These are phyloP conservation scores for Parachlorella kessleri DNA, from an alignment of 139 green algal species.

Conservation along the genomic window DNA sequence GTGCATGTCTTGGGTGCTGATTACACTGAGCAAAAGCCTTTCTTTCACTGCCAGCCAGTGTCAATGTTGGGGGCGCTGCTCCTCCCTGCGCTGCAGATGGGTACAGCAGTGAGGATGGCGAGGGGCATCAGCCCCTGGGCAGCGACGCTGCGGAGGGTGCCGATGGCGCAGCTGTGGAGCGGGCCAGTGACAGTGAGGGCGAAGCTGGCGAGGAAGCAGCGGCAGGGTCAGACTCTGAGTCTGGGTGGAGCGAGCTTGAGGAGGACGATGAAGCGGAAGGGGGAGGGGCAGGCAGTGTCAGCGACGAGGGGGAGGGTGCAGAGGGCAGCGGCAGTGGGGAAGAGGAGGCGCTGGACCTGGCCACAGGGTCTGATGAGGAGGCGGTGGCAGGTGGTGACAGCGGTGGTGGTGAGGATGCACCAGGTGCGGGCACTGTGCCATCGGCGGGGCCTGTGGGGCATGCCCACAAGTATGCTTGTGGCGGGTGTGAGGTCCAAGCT, in stretches of 20 bases:
- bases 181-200: conserved; percentile 5
- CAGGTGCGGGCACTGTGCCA: not conserved
- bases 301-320: conserved; percentile 40
- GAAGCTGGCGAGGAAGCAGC: conserved; percentile 30
- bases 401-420: conserved; percentile 7
- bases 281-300: not conserved
- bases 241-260: conserved; percentile 8
- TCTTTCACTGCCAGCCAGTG: too few species aligned
- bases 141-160: conserved; percentile 28
- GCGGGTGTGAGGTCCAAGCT: too few species aligned
- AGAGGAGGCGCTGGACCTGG: conserved; percentile 27
- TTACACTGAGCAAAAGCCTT: too few species aligned
- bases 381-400: not conserved
- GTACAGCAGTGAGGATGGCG: too few species aligned
- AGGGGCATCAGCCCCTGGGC: too few species aligned
- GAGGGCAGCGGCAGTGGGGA: conserved; percentile 46
- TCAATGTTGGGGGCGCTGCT: too few species aligned
- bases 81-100: too few species aligned
- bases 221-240: not conserved
- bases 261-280: conserved; percentile 26
- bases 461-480: too few species aligned
- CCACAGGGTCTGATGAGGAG: too few species aligned
- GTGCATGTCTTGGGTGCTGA: too few species aligned
- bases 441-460: too few species aligned
- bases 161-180: conserved; percentile 1